These are phyloP conservation scores for Aspergillus luchuensis DNA, from an alignment of 2,329 filamentous ascomycete genomes.

Conservation along the genomic window DNA sequence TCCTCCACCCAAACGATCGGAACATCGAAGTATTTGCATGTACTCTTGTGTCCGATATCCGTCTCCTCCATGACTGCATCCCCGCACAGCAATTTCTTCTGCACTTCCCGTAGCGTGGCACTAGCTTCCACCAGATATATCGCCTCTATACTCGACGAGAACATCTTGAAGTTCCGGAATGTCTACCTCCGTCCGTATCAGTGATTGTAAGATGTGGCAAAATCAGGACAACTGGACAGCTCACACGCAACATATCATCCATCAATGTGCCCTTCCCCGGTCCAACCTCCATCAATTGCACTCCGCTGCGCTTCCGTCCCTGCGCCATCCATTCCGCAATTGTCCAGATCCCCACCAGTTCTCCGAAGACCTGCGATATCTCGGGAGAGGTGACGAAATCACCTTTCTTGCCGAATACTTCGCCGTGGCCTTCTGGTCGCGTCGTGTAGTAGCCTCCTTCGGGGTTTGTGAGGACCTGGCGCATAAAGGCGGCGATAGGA, in stretches of 20 bases:
- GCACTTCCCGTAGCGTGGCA: conserved; percentile 70
- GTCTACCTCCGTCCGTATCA: conserved; percentile 57
- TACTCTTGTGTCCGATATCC: conserved; percentile 71
- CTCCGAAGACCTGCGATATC: conserved; percentile 95
- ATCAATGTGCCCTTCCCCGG: conserved; percentile 94
- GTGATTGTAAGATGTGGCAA: not conserved
- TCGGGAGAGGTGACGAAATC: conserved; percentile 98
- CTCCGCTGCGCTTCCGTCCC: conserved; percentile 69
- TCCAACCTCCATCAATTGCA: conserved; percentile 91
- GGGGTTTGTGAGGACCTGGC: conserved; percentile 92
- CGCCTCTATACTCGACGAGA: conserved; percentile 76
- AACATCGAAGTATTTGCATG: conserved; percentile 71
- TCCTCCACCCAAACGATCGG: conserved; percentile 91
- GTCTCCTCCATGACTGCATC: conserved; percentile 68
- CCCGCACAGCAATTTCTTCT: conserved; percentile 81
- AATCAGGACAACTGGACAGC: conserved; percentile 29
- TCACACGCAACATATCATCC: conserved; percentile 89
- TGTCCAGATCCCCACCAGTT: conserved; percentile 91
- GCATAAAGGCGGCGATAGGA: conserved; percentile 93
- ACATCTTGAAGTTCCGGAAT: conserved; percentile 76
- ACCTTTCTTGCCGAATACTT: conserved; percentile 89
- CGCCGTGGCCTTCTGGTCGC: conserved; percentile 65
- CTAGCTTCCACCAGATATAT: conserved; percentile 97
- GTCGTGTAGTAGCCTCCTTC: conserved; percentile 92
- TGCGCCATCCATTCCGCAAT: conserved; percentile 96